These are phyloP conservation scores for Lactifluus piperatus DNA, from an alignment of 768 basidiomycete genomes.

Conservation along the genomic window DNA sequence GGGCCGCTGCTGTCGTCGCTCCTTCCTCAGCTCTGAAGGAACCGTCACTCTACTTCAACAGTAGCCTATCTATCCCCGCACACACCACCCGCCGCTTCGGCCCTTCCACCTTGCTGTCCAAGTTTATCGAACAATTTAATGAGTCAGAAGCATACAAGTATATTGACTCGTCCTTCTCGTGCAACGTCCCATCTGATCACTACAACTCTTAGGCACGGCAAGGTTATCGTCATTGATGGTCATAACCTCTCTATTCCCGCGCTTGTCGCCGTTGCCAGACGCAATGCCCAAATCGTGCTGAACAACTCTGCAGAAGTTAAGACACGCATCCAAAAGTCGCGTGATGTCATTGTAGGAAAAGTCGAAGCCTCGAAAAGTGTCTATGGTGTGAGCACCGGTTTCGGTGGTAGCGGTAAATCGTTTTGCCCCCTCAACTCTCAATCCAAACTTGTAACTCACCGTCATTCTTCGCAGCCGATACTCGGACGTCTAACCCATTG, in stretches of 20 bases:
- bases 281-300: constrained; percentile 42
- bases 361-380: constrained; percentile 59
- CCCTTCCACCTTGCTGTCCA: constrained; percentile 35
- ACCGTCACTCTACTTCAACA: background rate
- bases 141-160: constrained; percentile 63
- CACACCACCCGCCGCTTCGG: background rate
- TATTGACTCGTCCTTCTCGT: constrained; percentile 19
- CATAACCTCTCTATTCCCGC: constrained; percentile 65
- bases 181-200: constrained; percentile 1
- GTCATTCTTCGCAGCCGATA: constrained; percentile 47
- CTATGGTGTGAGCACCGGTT: constrained; percentile 83
- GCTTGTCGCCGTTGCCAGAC: constrained; percentile 68
- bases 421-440: background rate
- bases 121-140: constrained; percentile 49
- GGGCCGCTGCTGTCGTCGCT: background rate
- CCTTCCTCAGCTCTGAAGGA: background rate
- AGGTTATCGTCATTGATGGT: constrained; percentile 57
- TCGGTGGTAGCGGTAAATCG: constrained; percentile 64
- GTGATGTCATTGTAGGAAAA: constrained; percentile 56
- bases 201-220: constrained; percentile 42
- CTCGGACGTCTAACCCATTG: constrained; percentile 65
- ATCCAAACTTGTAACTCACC: constrained; percentile 16
- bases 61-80: background rate
- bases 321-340: constrained; percentile 51
- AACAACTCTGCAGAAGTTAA: constrained; percentile 40